These are phyloP conservation scores for Wickerhamiella kazuoi DNA, from an alignment of 805 yeast genomes.

Conservation along the genomic window DNA sequence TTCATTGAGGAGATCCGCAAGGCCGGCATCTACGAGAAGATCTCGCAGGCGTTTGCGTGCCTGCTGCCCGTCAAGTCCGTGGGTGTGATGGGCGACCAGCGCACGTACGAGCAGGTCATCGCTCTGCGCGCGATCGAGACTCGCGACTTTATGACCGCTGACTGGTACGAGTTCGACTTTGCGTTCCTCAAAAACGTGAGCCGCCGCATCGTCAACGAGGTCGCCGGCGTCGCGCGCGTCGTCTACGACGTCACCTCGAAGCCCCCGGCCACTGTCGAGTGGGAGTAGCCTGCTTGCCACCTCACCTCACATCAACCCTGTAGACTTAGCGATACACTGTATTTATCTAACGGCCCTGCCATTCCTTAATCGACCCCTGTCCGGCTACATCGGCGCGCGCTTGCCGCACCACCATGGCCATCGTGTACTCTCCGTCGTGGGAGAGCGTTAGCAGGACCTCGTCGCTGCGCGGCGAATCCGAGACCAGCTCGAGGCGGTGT, in stretches of 20 bases:
- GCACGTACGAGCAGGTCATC: conserved; percentile 97
- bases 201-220: conserved; percentile 94
- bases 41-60: conserved; percentile 96
- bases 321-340: too few species aligned
- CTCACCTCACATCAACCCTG: too few species aligned
- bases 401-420: conserved; percentile 35
- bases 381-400: too few species aligned
- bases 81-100: conserved; percentile 99
- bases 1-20: conserved; percentile 89
- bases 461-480: conserved; percentile 21
- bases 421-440: conserved; percentile 46
- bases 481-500: conserved; percentile 9
- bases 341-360: too few species aligned
- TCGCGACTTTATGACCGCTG: conserved; percentile 98
- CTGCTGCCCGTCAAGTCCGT: conserved; percentile 94
- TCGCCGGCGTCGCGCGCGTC: conserved; percentile 96
- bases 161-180: conserved; percentile 92
- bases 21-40: conserved; percentile 82
- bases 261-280: conserved; percentile 99
- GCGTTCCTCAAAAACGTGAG: conserved; percentile 82
- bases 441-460: conserved; percentile 37
- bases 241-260: conserved; percentile 96
- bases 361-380: too few species aligned
- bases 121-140: conserved; percentile 98
- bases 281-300: too few species aligned